These are phyloP conservation scores for Verbena officinalis DNA, from an alignment of 257 asterid species.

Conservation along the genomic window DNA sequence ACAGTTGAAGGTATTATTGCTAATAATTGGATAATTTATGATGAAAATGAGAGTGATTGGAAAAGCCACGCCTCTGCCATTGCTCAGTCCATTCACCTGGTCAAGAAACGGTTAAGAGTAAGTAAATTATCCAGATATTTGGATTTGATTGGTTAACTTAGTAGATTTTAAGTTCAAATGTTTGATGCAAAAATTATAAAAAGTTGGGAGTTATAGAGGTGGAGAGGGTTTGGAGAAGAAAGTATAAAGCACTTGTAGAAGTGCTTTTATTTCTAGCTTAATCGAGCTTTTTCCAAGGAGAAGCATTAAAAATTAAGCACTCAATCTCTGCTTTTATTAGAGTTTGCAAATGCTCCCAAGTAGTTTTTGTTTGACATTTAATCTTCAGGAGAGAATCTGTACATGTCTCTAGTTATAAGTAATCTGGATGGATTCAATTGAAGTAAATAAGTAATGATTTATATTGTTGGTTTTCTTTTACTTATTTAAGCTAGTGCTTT, in stretches of 20 bases:
- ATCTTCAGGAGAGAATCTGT: not conserved
- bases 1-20: conserved; percentile 77
- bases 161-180: not conserved
- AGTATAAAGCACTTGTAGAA: too few relatives aligned
- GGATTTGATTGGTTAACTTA: conserved; percentile 2
- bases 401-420: not conserved
- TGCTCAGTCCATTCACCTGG: conserved; percentile 84
- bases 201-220: too few relatives aligned
- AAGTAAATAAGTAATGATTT: not conserved
- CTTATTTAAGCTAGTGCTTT: conserved; percentile 1
- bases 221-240: too few relatives aligned
- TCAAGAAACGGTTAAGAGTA: conserved; percentile 87
- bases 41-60: conserved; percentile 84
- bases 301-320: too few relatives aligned
- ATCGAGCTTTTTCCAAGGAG: too few relatives aligned
- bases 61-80: conserved; percentile 87
- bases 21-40: conserved; percentile 73
- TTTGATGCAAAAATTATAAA: too few relatives aligned
- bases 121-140: not conserved
- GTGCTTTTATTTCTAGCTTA: too few relatives aligned
- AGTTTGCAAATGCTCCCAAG: not conserved
- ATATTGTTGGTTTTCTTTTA: not conserved
- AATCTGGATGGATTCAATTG: not conserved
- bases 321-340: too few relatives aligned
- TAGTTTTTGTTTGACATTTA: not conserved